Evolutionary conservation across 352 stramenopile genomes (phyloP).

Genomic region (Globisporangium acanthophoron): DNA sequence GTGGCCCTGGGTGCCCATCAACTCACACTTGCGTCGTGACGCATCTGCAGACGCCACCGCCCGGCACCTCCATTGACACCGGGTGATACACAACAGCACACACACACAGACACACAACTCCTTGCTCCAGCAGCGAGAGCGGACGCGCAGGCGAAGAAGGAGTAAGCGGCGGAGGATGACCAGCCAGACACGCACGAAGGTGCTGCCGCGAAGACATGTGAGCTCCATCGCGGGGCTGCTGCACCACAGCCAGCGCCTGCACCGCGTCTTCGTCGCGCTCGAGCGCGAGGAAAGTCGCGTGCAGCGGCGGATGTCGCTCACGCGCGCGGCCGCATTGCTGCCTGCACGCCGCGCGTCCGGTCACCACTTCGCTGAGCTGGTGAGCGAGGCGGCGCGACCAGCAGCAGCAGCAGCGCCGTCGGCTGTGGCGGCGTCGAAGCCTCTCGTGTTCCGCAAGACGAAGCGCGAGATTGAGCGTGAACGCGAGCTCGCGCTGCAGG

Average conservation of each 20-base stretch:
- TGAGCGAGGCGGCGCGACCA: neutral
- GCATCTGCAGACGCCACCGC: neutral
- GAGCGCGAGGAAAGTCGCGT: conserved; percentile 33
- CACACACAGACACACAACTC: neutral
- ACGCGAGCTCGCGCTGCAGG: conserved; percentile 6
- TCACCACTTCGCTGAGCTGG: neutral
- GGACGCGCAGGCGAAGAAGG: neutral
- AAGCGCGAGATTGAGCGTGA: conserved; percentile 49
- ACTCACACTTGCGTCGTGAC: neutral
- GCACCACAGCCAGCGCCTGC: conserved; percentile 29
- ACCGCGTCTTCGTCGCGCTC: conserved; percentile 24
- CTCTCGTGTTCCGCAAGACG: conserved; percentile 46
- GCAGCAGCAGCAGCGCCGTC: conserved; percentile 5
- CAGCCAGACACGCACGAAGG: conserved; percentile 29
- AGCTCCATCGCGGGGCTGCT: conserved; percentile 26
- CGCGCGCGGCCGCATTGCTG: conserved; percentile 5
- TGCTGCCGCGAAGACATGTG: conserved; percentile 27
- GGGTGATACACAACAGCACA: neutral
- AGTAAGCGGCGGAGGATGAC: conserved; percentile 2
- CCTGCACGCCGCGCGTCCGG: conserved; percentile 12
- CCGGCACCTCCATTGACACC: neutral
- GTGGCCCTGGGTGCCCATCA: neutral
- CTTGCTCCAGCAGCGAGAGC: neutral
- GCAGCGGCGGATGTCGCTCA: conserved; percentile 12
- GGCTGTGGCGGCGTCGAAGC: conserved; percentile 17